These are phyloP conservation scores for Exophiala phaeomuriformis DNA, from an alignment of 2,329 filamentous ascomycete species.

Conservation along the genomic window DNA sequence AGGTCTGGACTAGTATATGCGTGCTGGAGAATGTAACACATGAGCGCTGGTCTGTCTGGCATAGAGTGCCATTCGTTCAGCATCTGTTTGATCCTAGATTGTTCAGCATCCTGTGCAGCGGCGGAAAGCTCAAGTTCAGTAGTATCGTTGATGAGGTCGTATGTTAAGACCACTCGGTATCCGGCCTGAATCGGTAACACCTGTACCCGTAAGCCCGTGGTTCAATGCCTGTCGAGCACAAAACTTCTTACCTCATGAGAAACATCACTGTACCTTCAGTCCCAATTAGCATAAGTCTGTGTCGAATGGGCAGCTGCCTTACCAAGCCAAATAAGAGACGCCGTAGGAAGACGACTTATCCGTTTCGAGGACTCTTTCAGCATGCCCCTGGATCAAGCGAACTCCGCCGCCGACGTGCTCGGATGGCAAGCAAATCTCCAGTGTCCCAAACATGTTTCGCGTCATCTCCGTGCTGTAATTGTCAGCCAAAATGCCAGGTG, in stretches of 20 bases:
- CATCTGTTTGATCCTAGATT: neutral
- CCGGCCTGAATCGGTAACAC: conserved; percentile 40
- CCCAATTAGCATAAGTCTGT: neutral
- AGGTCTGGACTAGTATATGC: conserved; percentile 26
- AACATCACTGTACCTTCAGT: conserved; percentile 38
- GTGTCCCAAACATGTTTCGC: conserved; percentile 45
- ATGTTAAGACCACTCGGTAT: conserved; percentile 47
- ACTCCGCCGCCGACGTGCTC: conserved; percentile 43
- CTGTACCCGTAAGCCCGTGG: conserved; percentile 3
- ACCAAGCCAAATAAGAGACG: conserved; percentile 35
- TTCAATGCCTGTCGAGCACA: neutral
- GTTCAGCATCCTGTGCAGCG: neutral
- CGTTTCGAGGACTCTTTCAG: conserved; percentile 32
- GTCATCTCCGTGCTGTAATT: conserved; percentile 36
- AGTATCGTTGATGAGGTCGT: conserved; percentile 41
- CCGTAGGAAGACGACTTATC: conserved; percentile 28
- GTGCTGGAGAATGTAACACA: conserved; percentile 27
- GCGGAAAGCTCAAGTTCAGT: neutral
- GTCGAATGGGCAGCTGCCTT: conserved; percentile 20
- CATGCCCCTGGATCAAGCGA: conserved; percentile 33
- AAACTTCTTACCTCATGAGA: conserved; percentile 39
- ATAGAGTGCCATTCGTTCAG: conserved; percentile 2
- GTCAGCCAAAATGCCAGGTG: neutral
- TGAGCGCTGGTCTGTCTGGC: conserved; percentile 6
- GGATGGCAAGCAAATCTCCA: conserved; percentile 46